Conservation (phyloP, 805 yeast genomes). For the Zygosaccharomyces lentus region DNA sequence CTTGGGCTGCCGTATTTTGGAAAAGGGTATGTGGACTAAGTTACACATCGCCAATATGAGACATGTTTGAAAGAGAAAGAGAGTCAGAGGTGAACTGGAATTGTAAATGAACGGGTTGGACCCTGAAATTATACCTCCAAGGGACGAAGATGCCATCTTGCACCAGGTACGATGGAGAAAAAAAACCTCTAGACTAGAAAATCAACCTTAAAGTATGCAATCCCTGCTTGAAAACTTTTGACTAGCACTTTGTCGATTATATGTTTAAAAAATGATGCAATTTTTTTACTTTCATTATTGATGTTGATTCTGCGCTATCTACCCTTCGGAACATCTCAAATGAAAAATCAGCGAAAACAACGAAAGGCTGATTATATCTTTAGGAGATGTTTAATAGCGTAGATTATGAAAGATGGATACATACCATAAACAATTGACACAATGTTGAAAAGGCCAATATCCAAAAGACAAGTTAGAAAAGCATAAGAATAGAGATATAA, state of each 20-base stretch:
- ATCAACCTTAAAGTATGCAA: background rate
- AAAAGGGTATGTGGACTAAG: slow-evolving; percentile 54
- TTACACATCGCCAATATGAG: slow-evolving; percentile 59
- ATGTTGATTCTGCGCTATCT: too few species aligned
- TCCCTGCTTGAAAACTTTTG: background rate
- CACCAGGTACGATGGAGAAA: background rate
- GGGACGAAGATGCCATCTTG: slow-evolving; percentile 23
- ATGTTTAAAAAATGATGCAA: background rate
- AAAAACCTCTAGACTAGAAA: too few species aligned
- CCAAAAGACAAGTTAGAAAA: background rate
- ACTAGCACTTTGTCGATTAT: background rate
- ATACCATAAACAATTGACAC: too few species aligned
- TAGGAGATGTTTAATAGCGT: too few species aligned
- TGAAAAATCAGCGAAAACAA: too few species aligned
- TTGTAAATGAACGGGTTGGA: slow-evolving; percentile 61
- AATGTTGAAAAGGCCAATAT: too few species aligned
- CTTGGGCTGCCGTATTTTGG: slow-evolving; percentile 64
- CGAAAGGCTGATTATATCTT: too few species aligned
- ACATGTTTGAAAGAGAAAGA: slow-evolving; percentile 66
- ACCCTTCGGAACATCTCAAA: too few species aligned
- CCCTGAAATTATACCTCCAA: slow-evolving; percentile 71
- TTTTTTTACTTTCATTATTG: background rate
- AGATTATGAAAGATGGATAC: too few species aligned
- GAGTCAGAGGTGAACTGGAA: slow-evolving; percentile 55
- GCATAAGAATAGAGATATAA: background rate